phyloP scores from a whole-genome alignment of 306 rosid genomes.

The Rosa chinensis region DNA sequence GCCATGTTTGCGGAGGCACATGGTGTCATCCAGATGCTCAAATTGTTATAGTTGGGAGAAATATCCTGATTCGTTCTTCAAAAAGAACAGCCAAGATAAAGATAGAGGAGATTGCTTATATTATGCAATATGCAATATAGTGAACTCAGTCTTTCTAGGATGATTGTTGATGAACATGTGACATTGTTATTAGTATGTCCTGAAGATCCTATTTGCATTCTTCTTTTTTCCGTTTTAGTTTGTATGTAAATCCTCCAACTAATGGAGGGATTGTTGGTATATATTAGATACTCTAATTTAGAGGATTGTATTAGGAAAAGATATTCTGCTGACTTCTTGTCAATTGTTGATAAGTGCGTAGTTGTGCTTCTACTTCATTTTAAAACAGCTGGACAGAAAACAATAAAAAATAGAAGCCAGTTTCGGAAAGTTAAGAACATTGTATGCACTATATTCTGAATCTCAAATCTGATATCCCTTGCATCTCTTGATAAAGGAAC shows the following conservation, averaged over 20 bases:
- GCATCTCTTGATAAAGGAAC: constrained; percentile 59
- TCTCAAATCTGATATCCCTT: constrained; percentile 17
- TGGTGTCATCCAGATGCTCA: constrained; percentile 1
- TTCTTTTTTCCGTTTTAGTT: neutral
- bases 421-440: neutral
- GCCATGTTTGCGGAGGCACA: neutral
- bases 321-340: neutral
- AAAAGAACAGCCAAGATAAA: neutral
- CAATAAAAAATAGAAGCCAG: neutral
- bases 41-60: neutral
- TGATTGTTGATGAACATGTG: neutral
- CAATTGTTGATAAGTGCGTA: neutral
- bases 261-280: neutral
- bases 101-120: neutral
- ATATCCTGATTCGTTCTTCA: neutral
- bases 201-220: neutral
- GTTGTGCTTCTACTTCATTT: neutral
- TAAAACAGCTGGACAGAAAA: neutral
- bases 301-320: neutral
- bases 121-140: neutral
- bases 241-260: neutral
- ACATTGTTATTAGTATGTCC: neutral
- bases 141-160: neutral
- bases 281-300: neutral
- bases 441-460: neutral